Base-by-base conservation (phyloP, 352 stramenopile species). In the Pythium biforme region DNA sequence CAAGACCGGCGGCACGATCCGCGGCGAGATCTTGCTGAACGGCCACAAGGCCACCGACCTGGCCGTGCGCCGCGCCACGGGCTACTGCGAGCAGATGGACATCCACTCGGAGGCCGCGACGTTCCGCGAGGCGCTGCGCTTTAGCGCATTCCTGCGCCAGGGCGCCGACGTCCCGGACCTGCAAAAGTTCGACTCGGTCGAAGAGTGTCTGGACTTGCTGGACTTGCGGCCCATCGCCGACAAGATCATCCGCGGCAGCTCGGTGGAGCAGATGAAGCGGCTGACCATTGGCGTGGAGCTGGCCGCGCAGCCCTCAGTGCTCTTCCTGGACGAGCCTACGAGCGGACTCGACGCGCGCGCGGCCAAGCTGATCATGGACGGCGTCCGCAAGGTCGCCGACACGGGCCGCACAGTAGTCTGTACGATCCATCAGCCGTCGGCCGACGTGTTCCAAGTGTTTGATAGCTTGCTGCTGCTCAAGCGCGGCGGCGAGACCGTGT, bases 311-410 rank as follows among this genome's bases (percentile, higher is more conserved):
- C 83, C 92, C 10, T 86, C 76, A 27, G 73, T 97, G 37, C 58
- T 98, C 3, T 97, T 98, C 69, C 53, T 92, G 10, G 91, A 98
- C 65, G 89, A 97, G 58, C 90, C 89, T 2, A 97, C 88, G n/a
- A 93, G 76, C 34, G 93, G 92, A 25, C 66, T 98, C 7, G 94
- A 98, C 61, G 83, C 82, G 6, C 89, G 81, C 37, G 83, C 77
- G 11, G 92, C 94, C 23, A 86, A 96, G 46, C 69, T 92, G 34
- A 74, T 97, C 33, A 92, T 97, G 66, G 77, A 95, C 27, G 78
- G 92, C 1, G 77, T 97, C 12, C 89, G 92, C 56, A 92, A 91
- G 53, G 77, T 96, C 25, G 86, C 86, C 8, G 56, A 67, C 50
- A 58, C 56, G 80, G 64, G 64, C 6, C 64, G 64, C 58, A 71